phyloP scores from a whole-genome alignment of 768 basidiomycete species.

The Macrolepiota albuminosa region DNA sequence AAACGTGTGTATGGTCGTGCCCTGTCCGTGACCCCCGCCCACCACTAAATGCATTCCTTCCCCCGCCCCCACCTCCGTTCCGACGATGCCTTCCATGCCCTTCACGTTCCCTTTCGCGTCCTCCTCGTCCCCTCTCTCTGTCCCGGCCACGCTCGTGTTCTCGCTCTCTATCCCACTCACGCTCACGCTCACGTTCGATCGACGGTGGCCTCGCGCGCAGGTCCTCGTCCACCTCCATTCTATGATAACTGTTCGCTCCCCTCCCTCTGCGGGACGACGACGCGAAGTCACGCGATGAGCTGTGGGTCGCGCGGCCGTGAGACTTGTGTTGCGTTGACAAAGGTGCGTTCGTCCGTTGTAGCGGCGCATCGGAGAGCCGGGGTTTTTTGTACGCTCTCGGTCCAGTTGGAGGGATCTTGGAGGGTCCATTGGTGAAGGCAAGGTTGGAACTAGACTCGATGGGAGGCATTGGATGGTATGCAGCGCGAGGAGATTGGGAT shows the following conservation, averaged over 20 bases:
- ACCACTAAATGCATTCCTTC: slow-evolving; percentile 21
- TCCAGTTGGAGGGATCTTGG: slow-evolving; percentile 68
- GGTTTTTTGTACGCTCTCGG: slow-evolving; percentile 80
- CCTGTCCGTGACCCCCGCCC: slow-evolving; percentile 26
- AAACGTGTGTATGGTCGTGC: slow-evolving; percentile 29
- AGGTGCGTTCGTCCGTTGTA: background rate
- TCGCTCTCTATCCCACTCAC: slow-evolving; percentile 23
- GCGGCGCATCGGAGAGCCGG: slow-evolving; percentile 54
- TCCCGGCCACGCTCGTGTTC: background rate
- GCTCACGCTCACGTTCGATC: slow-evolving; percentile 28
- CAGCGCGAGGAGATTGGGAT: slow-evolving; percentile 44
- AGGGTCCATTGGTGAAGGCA: slow-evolving; percentile 22
- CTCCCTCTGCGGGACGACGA: slow-evolving; percentile 11
- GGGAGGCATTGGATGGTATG: slow-evolving; percentile 32
- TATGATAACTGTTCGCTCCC: slow-evolving; percentile 21
- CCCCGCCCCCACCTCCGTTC: slow-evolving; percentile 28
- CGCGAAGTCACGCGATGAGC: slow-evolving; percentile 20
- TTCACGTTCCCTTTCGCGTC: slow-evolving; percentile 28
- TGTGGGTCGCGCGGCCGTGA: slow-evolving; percentile 7
- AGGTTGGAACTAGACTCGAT: slow-evolving; percentile 9
- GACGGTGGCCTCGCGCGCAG: slow-evolving; percentile 38
- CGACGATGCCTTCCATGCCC: slow-evolving; percentile 27
- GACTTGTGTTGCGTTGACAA: slow-evolving; percentile 18
- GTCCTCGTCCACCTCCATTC: slow-evolving; percentile 57
- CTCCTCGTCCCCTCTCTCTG: slow-evolving; percentile 29